phyloP scores from a whole-genome alignment of 352 stramenopile genomes.

The Peronospora farinosa region DNA sequence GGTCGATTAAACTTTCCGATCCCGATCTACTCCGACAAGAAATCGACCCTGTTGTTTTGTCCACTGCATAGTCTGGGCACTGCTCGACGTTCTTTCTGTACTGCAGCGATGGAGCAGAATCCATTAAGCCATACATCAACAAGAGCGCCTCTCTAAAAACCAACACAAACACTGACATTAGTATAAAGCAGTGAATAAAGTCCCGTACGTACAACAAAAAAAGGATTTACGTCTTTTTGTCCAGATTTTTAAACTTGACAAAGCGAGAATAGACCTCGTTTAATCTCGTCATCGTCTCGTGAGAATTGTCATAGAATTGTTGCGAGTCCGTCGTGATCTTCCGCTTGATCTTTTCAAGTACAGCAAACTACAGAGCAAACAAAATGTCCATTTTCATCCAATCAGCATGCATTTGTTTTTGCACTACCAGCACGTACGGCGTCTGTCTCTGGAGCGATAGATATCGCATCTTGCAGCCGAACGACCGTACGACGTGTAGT shows the following conservation, averaged over 20 bases:
- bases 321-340: conserved; percentile 42
- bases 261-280: conserved; percentile 79
- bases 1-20: conserved; percentile 4
- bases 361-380: conserved; percentile 35
- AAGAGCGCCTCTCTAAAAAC: conserved; percentile 50
- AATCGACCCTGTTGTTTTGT: conserved; percentile 8
- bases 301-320: conserved; percentile 36
- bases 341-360: conserved; percentile 76
- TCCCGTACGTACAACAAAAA: background rate
- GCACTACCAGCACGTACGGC: conserved; percentile 20
- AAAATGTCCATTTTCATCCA: too few species aligned
- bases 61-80: conserved; percentile 11
- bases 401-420: too few species aligned
- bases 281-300: conserved; percentile 45
- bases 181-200: background rate
- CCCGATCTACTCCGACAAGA: conserved; percentile 15
- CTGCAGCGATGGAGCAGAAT: conserved; percentile 26
- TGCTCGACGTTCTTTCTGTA: conserved; percentile 6
- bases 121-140: conserved; percentile 65
- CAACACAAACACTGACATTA: background rate
- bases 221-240: conserved; percentile 67
- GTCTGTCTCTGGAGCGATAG: conserved; percentile 22
- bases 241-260: conserved; percentile 63
- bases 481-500: conserved; percentile 51
- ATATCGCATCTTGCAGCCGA: conserved; percentile 44